Evolutionary conservation across 2,329 filamentous ascomycete species (phyloP).

Genomic region (Sarocladium brachiariae): DNA sequence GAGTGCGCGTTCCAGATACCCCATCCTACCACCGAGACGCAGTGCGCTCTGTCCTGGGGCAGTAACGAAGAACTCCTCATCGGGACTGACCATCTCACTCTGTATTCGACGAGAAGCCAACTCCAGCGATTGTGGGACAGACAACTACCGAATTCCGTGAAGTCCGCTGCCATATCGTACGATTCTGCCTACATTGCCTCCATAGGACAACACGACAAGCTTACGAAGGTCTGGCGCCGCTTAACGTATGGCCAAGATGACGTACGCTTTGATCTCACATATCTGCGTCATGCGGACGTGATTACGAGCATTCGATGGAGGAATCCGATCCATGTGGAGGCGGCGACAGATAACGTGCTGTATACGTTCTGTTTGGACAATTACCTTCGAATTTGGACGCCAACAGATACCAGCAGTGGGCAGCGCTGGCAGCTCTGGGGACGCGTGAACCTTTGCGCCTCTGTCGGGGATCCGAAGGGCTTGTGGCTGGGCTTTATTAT

Average conservation of each 20-base stretch:
- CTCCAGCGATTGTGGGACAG: constrained; percentile 65
- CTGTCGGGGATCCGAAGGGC: constrained; percentile 47
- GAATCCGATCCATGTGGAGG: constrained; percentile 66
- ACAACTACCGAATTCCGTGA: constrained; percentile 63
- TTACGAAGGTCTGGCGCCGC: constrained; percentile 90
- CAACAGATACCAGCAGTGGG: constrained; percentile 62
- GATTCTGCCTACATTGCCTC: constrained; percentile 85
- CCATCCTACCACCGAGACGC: constrained; percentile 24
- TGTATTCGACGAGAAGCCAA: constrained; percentile 51
- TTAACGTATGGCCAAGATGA: constrained; percentile 77
- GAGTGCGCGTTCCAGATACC: constrained; percentile 52
- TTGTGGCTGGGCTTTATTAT: constrained; percentile 61
- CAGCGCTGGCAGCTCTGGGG: constrained; percentile 75
- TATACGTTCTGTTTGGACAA: constrained; percentile 85
- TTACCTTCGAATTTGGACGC: constrained; percentile 75
- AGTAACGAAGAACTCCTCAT: constrained; percentile 76
- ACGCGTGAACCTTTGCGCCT: constrained; percentile 66
- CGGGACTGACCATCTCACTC: constrained; percentile 60
- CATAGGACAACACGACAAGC: constrained; percentile 66
- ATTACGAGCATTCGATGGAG: constrained; percentile 88
- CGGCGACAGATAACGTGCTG: constrained; percentile 76
- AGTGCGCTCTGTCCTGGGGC: constrained; percentile 71
- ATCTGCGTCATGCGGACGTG: constrained; percentile 74
- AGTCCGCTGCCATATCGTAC: constrained; percentile 72
- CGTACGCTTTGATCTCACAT: constrained; percentile 82